phyloP scores from a whole-genome alignment of 176 grass and related monocot species.

The Alloteropsis semialata region DNA sequence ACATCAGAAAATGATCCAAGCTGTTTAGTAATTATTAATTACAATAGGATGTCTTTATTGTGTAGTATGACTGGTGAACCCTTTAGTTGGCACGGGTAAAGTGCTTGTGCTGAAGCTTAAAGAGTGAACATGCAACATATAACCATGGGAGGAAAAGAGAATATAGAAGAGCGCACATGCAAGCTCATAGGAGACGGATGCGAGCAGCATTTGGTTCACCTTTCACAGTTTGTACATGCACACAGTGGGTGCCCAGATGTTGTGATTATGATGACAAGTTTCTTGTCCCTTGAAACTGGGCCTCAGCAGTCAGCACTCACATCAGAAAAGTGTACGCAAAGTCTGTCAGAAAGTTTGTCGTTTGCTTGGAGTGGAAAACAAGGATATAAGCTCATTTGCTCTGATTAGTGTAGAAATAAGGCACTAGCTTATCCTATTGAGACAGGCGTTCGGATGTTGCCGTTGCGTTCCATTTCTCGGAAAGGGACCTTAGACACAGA shows the following conservation, averaged over 20 bases:
- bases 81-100: background rate
- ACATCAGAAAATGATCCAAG: background rate
- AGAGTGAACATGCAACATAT: background rate
- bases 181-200: background rate
- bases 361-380: conserved; percentile 30
- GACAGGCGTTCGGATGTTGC: background rate
- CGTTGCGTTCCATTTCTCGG: background rate
- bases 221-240: background rate
- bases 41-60: background rate
- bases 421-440: background rate
- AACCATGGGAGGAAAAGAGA: background rate
- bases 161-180: background rate
- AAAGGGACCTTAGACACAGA: background rate
- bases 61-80: background rate
- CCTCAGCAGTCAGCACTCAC: background rate
- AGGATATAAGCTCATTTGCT: conserved; percentile 2
- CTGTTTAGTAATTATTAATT: conserved; percentile 2
- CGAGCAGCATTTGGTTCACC: background rate
- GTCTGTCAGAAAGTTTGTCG: background rate
- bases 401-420: conserved; percentile 10
- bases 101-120: background rate
- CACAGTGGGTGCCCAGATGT: background rate
- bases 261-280: background rate
- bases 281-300: background rate
- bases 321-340: background rate